These are phyloP conservation scores for Friedmanniomyces endolithicus DNA, from an alignment of 495 filamentous ascomycete species.

Conservation along the genomic window DNA sequence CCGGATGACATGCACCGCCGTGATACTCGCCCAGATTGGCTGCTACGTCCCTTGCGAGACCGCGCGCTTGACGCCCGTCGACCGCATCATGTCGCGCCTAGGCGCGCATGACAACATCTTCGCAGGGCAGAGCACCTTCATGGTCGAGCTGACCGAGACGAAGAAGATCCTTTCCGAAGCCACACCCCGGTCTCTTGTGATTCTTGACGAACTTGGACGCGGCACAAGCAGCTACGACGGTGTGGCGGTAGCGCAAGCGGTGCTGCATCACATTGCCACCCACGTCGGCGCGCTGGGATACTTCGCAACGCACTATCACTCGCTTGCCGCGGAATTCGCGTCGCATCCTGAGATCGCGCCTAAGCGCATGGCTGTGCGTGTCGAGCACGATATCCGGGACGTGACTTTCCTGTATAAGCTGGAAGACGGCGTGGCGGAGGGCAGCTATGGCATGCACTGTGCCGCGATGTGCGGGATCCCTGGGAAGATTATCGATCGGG, in stretches of 20 bases:
- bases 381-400: constrained; percentile 69
- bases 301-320: constrained; percentile 98
- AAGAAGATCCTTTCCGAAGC: constrained; percentile 97
- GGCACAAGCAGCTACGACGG: constrained; percentile 92
- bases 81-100: constrained; percentile 97
- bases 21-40: constrained; percentile 97
- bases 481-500: constrained; percentile 64
- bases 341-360: constrained; percentile 75
- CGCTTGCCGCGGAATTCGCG: constrained; percentile 78
- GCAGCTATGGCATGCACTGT: constrained; percentile 98
- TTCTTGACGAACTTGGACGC: constrained; percentile 92
- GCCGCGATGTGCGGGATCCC: constrained; percentile 96
- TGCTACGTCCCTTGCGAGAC: constrained; percentile 79
- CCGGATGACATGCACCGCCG: constrained; percentile 91
- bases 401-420: constrained; percentile 95
- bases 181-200: constrained; percentile 87
- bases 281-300: constrained; percentile 90
- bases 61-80: constrained; percentile 78
- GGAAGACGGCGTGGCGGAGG: constrained; percentile 89
- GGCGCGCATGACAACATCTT: constrained; percentile 99
- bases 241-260: constrained; percentile 90
- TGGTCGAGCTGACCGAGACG: constrained; percentile 93
- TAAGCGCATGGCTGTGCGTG: constrained; percentile 83
- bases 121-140: constrained; percentile 94
- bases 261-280: constrained; percentile 86